Conservation (phyloP, 2,329 filamentous ascomycete species). For the Neophaeococcomyces aloes region DNA sequence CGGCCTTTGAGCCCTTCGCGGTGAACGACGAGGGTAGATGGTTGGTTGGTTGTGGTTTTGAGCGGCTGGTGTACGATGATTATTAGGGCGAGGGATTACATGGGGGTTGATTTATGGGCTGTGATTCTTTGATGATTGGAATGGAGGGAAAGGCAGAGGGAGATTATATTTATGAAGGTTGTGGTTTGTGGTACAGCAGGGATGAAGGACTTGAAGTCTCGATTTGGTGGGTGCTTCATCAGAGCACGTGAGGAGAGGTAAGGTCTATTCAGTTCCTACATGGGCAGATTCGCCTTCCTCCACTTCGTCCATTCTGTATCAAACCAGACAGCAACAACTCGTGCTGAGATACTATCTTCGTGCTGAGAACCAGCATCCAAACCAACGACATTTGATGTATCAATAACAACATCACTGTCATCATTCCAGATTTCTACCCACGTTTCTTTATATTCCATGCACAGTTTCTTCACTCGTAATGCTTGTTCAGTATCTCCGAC, state of each 20-base stretch:
- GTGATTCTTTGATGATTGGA: too few relatives aligned
- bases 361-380: background rate
- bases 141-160: too few relatives aligned
- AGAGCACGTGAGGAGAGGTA: too few relatives aligned
- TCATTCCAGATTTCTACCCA: slow-evolving; percentile 17
- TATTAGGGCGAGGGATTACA: background rate
- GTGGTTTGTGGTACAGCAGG: too few relatives aligned
- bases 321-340: slow-evolving; percentile 8
- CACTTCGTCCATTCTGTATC: background rate
- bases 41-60: background rate
- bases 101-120: too few relatives aligned
- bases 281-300: background rate
- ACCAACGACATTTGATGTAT: background rate
- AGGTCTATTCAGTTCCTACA: background rate
- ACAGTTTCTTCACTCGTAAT: slow-evolving; percentile 43
- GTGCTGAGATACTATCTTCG: background rate
- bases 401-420: slow-evolving; percentile 7
- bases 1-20: slow-evolving; percentile 38
- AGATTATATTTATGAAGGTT: too few relatives aligned
- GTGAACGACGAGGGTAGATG: slow-evolving; percentile 10
- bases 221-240: too few relatives aligned
- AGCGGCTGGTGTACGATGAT: background rate
- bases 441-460: background rate
- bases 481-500: slow-evolving; percentile 62
- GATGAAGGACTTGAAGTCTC: too few relatives aligned